These are phyloP conservation scores for Kurtzmaniella cleridarum DNA, from an alignment of 805 yeast species.

Conservation along the genomic window DNA sequence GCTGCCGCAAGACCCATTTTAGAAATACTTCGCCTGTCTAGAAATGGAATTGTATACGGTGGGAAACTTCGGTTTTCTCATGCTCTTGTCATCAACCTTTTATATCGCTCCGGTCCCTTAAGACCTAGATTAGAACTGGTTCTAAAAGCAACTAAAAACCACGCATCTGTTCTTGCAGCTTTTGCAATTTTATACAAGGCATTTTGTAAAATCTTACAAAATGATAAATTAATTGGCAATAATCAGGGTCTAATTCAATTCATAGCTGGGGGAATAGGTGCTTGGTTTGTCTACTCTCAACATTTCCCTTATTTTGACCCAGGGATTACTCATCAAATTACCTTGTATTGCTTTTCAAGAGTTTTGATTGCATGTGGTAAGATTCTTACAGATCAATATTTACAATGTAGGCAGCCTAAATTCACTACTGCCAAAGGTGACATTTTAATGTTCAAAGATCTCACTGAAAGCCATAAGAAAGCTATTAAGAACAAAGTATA, in stretches of 20 bases:
- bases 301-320: slow-evolving; percentile 39
- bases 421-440: slow-evolving; percentile 15
- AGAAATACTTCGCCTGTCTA: slow-evolving; percentile 31
- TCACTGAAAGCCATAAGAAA: slow-evolving; percentile 27
- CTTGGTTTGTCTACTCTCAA: slow-evolving; percentile 41
- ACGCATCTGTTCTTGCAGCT: slow-evolving; percentile 49
- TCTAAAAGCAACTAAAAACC: slow-evolving; percentile 47
- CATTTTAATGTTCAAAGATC: slow-evolving; percentile 18
- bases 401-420: slow-evolving; percentile 31
- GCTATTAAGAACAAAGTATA: slow-evolving; percentile 24
- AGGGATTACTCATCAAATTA: slow-evolving; percentile 65
- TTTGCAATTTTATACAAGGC: slow-evolving; percentile 53
- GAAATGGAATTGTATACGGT: slow-evolving; percentile 55
- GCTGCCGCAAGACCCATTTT: slow-evolving; percentile 18
- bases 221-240: slow-evolving; percentile 31
- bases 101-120: slow-evolving; percentile 49
- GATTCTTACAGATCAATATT: slow-evolving; percentile 36
- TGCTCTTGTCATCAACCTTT: slow-evolving; percentile 55
- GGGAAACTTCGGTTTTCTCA: slow-evolving; percentile 59
- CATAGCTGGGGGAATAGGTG: slow-evolving; percentile 35
- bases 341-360: slow-evolving; percentile 67
- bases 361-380: slow-evolving; percentile 60
- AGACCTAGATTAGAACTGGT: slow-evolving; percentile 42
- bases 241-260: slow-evolving; percentile 24
- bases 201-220: slow-evolving; percentile 22